These are phyloP conservation scores for Thelephora ganbajun DNA, from an alignment of 768 basidiomycete species.

Conservation along the genomic window DNA sequence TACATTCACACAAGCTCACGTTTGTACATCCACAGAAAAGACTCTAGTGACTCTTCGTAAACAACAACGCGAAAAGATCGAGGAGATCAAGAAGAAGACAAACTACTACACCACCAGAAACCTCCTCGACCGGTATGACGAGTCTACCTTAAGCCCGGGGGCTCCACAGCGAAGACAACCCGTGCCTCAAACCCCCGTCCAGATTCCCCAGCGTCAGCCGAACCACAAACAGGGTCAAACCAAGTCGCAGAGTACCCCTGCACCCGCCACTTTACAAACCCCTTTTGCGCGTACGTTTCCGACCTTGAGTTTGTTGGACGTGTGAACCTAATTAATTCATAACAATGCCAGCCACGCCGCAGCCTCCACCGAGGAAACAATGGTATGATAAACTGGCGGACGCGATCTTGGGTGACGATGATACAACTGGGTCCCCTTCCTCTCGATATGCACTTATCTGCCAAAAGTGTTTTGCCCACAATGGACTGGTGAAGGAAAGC, in stretches of 20 bases:
- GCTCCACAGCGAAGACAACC: conserved; percentile 27
- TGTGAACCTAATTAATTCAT: neutral
- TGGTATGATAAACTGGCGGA: conserved; percentile 88
- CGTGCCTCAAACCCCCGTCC: conserved; percentile 16
- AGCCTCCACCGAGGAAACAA: conserved; percentile 46
- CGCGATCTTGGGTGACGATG: conserved; percentile 72
- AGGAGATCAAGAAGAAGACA: conserved; percentile 95
- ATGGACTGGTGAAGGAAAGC: conserved; percentile 74
- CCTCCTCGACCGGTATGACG: conserved; percentile 84
- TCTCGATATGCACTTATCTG: conserved; percentile 77
- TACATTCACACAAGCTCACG: neutral
- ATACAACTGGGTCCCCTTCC: conserved; percentile 24
- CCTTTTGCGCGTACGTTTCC: neutral
- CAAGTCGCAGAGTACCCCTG: conserved; percentile 10
- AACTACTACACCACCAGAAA: conserved; percentile 90
- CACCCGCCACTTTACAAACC: neutral
- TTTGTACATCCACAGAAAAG: conserved; percentile 40
- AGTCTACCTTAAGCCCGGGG: conserved; percentile 19
- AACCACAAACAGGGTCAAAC: no score
- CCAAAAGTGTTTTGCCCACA: conserved; percentile 76
- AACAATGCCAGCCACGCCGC: conserved; percentile 20
- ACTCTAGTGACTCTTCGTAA: conserved; percentile 60
- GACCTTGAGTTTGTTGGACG: neutral
- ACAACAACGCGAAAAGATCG: conserved; percentile 73
- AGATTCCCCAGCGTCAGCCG: conserved; percentile 13